Conservation (phyloP, 345 rosid species). For the Orychophragmus violaceus region DNA sequence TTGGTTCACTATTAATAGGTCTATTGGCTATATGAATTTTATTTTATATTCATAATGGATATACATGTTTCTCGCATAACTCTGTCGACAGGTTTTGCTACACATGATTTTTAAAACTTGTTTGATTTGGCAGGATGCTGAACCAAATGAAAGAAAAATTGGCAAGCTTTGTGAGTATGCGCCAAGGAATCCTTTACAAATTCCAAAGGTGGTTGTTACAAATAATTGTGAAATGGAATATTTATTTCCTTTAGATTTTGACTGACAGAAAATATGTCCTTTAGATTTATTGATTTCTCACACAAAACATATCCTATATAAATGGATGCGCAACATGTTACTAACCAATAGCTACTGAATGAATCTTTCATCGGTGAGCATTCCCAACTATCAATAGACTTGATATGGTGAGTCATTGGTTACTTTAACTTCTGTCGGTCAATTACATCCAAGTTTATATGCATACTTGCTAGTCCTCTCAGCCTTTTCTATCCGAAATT, state of each 20-base stretch:
- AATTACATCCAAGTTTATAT: background rate
- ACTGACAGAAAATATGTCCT: background rate
- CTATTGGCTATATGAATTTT: no score
- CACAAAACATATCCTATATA: background rate
- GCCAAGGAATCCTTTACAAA: conserved; percentile 76
- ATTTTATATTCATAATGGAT: no score
- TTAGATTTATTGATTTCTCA: background rate
- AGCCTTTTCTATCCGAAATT: no score
- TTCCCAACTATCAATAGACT: conserved; percentile 80
- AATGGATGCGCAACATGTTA: background rate
- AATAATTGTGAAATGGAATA: conserved; percentile 70
- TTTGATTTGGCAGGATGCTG: conserved; percentile 53
- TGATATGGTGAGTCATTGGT: conserved; percentile 54
- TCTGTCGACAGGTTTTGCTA: no score
- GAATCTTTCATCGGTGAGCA: conserved; percentile 85
- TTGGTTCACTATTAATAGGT: no score
- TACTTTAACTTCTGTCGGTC: conserved; percentile 10
- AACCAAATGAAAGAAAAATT: conserved; percentile 79
- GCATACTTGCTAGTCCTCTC: no score
- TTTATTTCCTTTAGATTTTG: background rate
- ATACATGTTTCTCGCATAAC: no score
- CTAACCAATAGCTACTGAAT: conserved; percentile 36
- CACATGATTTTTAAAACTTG: background rate
- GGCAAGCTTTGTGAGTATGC: conserved; percentile 95
- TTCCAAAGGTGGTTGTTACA: conserved; percentile 81